Evolutionary conservation across 768 basidiomycete genomes (phyloP).

Genomic region (Mycena floridula): DNA sequence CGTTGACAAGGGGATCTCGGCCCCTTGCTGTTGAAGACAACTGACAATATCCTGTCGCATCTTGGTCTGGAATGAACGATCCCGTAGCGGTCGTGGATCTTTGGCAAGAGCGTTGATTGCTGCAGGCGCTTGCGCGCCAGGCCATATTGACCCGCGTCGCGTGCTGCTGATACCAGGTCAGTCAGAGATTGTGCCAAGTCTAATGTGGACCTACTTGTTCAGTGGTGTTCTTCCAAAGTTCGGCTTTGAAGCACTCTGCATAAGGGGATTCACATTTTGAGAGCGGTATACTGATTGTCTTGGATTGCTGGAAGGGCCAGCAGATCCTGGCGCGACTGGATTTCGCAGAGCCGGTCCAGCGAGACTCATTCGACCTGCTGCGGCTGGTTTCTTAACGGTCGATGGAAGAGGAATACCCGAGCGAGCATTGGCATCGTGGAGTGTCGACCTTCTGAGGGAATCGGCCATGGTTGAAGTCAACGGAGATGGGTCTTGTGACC

Average conservation of each 20-base stretch:
- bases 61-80: conserved; percentile 63
- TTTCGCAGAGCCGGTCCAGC: conserved; percentile 69
- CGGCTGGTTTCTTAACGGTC: conserved; percentile 62
- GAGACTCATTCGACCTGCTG: conserved; percentile 60
- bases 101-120: conserved; percentile 49
- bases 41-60: conserved; percentile 73
- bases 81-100: conserved; percentile 76
- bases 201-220: conserved; percentile 50
- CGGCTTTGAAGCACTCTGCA: conserved; percentile 64
- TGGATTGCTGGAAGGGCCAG: conserved; percentile 38
- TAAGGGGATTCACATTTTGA: conserved; percentile 60
- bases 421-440: conserved; percentile 50
- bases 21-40: conserved; percentile 62
- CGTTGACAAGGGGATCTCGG: conserved; percentile 61
- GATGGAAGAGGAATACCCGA: conserved; percentile 74
- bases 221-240: conserved; percentile 70
- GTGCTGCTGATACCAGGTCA: conserved; percentile 40
- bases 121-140: conserved; percentile 36
- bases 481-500: no score
- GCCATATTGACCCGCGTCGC: conserved; percentile 74
- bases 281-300: conserved; percentile 66
- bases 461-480: conserved; percentile 22
- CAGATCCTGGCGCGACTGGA: conserved; percentile 27
- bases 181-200: conserved; percentile 1
- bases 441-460: conserved; percentile 47